phyloP scores from a whole-genome alignment of 2,329 filamentous ascomycete species.

The Coniochaeta ligniaria region DNA sequence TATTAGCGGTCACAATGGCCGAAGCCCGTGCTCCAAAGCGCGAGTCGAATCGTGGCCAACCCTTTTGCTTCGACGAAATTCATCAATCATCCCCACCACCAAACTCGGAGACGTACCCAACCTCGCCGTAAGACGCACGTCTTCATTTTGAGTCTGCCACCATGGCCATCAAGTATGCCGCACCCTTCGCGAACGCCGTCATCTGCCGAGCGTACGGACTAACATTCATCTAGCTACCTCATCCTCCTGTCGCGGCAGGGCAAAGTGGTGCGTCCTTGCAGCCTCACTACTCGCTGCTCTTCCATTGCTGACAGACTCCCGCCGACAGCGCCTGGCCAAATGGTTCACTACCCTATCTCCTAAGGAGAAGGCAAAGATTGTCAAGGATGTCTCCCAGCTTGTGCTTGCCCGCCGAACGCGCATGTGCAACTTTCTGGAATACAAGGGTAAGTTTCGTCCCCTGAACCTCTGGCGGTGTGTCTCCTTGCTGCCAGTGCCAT shows the following conservation, averaged over 20 bases:
- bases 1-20: not conserved
- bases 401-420: constrained; percentile 91
- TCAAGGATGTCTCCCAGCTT: constrained; percentile 98
- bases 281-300: constrained; percentile 8
- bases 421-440: constrained; percentile 99
- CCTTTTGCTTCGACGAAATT: constrained; percentile 12
- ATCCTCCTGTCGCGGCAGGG: constrained; percentile 97
- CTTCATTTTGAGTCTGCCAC: constrained; percentile 12
- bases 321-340: constrained; percentile 81
- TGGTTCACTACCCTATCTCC: constrained; percentile 98
- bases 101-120: constrained; percentile 2
- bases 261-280: constrained; percentile 75
- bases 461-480: constrained; percentile 3
- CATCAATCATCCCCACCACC: constrained; percentile 12
- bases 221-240: constrained; percentile 62
- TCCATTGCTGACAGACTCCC: constrained; percentile 1
- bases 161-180: constrained; percentile 45
- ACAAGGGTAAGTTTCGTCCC: constrained; percentile 66
- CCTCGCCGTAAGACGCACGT: constrained; percentile 2
- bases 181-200: not conserved
- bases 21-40: not conserved
- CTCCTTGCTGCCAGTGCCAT: not conserved
- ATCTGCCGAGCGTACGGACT: constrained; percentile 12
- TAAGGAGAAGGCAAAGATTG: constrained; percentile 98
- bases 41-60: constrained; percentile 19